Evolutionary conservation across 371 early-diverging fungal species (phyloP).

Genomic region (Encephalitozoon cuniculi): DNA sequence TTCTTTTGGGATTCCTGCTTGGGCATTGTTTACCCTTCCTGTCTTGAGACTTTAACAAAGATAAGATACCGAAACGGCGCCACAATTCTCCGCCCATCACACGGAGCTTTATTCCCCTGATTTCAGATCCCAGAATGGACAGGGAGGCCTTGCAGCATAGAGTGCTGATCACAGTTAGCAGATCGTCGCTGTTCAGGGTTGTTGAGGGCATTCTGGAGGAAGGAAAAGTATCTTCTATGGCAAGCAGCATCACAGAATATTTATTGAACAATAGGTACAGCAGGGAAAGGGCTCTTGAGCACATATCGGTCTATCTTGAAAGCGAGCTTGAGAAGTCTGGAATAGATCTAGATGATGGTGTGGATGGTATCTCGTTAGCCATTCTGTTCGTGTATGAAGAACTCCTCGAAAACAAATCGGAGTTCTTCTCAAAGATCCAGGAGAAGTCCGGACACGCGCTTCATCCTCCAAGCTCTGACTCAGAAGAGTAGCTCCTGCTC

Average conservation of each 20-base stretch:
- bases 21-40: constrained; percentile 18
- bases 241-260: background rate
- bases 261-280: background rate
- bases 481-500: background rate
- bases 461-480: background rate
- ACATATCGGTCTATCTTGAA: background rate
- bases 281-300: background rate
- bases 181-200: constrained; percentile 3
- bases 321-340: background rate
- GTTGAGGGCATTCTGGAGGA: constrained; percentile 2
- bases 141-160: background rate
- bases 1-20: constrained; percentile 44
- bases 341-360: constrained; percentile 22
- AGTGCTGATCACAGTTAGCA: background rate
- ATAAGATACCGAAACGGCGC: background rate
- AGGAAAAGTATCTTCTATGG: background rate
- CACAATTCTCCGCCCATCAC: background rate
- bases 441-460: background rate
- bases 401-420: background rate
- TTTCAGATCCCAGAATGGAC: background rate
- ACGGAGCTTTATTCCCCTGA: background rate
- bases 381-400: constrained; percentile 21
- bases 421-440: background rate
- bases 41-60: background rate
- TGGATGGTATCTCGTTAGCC: background rate